Evolutionary conservation across 1,284 basidiomycete genomes (phyloP).

Genomic region (Melampsora americana): DNA sequence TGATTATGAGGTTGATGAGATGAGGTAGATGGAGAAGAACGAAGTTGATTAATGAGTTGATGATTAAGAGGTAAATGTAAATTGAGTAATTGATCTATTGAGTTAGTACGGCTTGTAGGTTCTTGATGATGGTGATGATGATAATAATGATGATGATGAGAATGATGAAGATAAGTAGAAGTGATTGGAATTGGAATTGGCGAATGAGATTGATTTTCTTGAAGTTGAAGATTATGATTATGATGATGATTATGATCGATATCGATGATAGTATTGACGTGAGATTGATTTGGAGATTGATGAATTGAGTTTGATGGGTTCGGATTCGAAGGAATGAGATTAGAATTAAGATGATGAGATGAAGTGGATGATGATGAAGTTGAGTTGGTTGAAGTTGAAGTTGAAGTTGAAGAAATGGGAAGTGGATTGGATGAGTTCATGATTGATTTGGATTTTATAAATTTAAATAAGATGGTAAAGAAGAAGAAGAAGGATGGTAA

Average conservation of each 20-base stretch:
- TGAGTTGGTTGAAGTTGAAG: background rate
- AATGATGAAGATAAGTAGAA: background rate
- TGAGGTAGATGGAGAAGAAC: too few relatives aligned
- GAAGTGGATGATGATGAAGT: background rate
- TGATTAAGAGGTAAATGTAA: too few relatives aligned
- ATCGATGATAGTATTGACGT: background rate
- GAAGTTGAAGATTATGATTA: background rate
- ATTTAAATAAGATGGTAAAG: background rate
- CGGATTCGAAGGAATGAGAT: background rate
- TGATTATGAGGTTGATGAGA: too few relatives aligned
- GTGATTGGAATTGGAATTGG: background rate
- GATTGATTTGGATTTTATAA: background rate
- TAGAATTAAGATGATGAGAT: background rate
- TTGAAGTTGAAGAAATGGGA: background rate
- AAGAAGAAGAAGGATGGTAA: too few relatives aligned
- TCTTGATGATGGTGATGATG: background rate
- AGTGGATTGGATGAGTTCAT: background rate
- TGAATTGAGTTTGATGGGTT: too few relatives aligned
- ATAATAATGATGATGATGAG: slow-evolving; percentile 6
- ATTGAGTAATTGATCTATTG: too few relatives aligned
- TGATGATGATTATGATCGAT: background rate
- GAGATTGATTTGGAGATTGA: background rate
- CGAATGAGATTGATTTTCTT: background rate
- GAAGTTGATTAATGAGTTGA: too few relatives aligned
- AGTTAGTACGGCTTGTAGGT: background rate